Conservation (phyloP, 345 rosid species). For the Sisymbrium irio region DNA sequence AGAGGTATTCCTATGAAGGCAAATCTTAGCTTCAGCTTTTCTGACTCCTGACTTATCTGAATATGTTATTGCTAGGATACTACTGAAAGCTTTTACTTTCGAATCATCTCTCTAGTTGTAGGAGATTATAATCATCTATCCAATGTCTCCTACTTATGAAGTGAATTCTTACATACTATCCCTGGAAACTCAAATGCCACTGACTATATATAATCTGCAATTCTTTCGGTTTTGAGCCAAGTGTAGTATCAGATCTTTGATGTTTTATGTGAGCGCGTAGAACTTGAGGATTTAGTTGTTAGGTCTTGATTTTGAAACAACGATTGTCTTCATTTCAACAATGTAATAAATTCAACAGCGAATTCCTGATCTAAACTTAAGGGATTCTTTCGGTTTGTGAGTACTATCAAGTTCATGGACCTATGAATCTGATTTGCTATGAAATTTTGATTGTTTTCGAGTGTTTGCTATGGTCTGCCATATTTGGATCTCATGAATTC, state of each 20-base stretch:
- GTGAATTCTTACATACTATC: not conserved
- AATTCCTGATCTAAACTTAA: not conserved
- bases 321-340: not conserved
- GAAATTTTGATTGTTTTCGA: not conserved
- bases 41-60: not conserved
- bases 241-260: constrained; percentile 4
- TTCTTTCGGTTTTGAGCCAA: not conserved
- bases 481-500: not conserved
- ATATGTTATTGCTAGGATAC: constrained; percentile 11
- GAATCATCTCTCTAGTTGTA: not conserved
- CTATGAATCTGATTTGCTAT: not conserved
- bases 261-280: not conserved
- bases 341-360: not conserved
- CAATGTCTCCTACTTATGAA: not conserved
- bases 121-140: not conserved
- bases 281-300: constrained; percentile 1
- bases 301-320: constrained; percentile 5
- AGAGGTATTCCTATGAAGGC: constrained; percentile 54
- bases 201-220: not conserved
- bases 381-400: not conserved
- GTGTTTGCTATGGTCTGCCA: not conserved
- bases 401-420: not conserved
- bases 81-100: constrained; percentile 1
- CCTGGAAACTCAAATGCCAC: not conserved
- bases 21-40: not conserved